Percentiles rank a stretch among this genome's conserved stretches.
These are phyloP conservation scores for Blastomyces parvus DNA, from an alignment of 2,329 filamentous ascomycete species.

Conservation along the genomic window DNA sequence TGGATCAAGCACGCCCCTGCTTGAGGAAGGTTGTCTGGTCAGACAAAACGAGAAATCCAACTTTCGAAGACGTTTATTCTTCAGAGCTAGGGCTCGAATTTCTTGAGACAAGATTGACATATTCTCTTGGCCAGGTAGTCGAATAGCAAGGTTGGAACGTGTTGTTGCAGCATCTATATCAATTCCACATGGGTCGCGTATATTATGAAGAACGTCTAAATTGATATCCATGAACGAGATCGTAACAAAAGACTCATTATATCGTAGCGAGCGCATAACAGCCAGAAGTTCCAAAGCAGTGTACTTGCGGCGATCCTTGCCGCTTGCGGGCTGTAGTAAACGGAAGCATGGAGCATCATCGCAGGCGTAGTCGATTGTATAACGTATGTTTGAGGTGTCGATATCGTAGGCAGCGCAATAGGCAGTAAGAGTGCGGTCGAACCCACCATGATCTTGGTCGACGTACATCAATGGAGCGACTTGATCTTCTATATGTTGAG, in stretches of 20 bases:
- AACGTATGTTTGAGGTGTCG: slow-evolving; percentile 57
- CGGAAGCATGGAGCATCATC: slow-evolving; percentile 61
- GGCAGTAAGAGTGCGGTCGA: slow-evolving; percentile 58
- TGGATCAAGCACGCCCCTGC: slow-evolving; percentile 44
- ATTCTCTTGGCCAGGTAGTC: slow-evolving; percentile 44
- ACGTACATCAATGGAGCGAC: slow-evolving; percentile 39
- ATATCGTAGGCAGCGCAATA: slow-evolving; percentile 62
- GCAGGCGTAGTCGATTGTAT: slow-evolving; percentile 50
- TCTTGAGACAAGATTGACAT: slow-evolving; percentile 58
- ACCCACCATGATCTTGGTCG: slow-evolving; percentile 51
- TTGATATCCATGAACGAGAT: slow-evolving; percentile 58
- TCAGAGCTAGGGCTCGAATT: slow-evolving; percentile 56
- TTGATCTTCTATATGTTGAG: slow-evolving; percentile 45
- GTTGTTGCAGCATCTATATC: slow-evolving; percentile 55
- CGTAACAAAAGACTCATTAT: slow-evolving; percentile 59
- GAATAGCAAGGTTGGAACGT: slow-evolving; percentile 48
- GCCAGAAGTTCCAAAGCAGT: slow-evolving; percentile 55
- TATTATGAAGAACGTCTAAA: slow-evolving; percentile 54
- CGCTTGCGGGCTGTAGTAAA: slow-evolving; percentile 48
- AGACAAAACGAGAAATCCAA: slow-evolving; percentile 58
- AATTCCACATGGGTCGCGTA: slow-evolving; percentile 50
- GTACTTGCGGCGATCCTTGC: slow-evolving; percentile 44
- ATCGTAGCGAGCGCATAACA: slow-evolving; percentile 58
- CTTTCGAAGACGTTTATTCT: slow-evolving; percentile 52
- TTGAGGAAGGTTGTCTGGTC: slow-evolving; percentile 45